Percentiles rank a stretch among this genome's conserved stretches.
Conservation (phyloP, 2,329 filamentous ascomycete species). For the Teratosphaeria destructans region DNA sequence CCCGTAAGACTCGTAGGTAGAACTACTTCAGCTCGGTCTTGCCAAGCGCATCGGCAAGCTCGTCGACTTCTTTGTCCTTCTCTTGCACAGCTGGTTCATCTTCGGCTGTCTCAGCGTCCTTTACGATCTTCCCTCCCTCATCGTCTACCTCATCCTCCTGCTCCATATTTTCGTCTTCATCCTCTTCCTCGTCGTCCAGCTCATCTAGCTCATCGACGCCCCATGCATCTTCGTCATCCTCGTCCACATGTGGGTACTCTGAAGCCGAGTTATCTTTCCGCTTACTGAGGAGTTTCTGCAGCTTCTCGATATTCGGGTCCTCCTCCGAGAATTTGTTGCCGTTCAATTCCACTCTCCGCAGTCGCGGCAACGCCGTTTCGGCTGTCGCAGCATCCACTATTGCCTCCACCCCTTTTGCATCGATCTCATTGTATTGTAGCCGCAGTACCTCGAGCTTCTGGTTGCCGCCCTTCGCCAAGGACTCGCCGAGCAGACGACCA, state of each 20-base stretch:
- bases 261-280: constrained; percentile 37
- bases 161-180: constrained; percentile 45
- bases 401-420: constrained; percentile 59
- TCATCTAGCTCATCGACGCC: constrained; percentile 79
- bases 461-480: constrained; percentile 67
- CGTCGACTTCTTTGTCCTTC: constrained; percentile 70
- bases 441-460: constrained; percentile 68
- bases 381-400: constrained; percentile 59
- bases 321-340: constrained; percentile 92
- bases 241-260: constrained; percentile 44
- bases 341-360: constrained; percentile 86
- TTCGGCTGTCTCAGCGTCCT: constrained; percentile 62
- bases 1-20: not conserved
- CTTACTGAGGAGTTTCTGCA: constrained; percentile 58
- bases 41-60: constrained; percentile 61
- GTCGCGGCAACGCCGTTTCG: constrained; percentile 50
- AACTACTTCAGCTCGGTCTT: constrained; percentile 47
- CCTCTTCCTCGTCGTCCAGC: constrained; percentile 56
- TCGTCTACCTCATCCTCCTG: constrained; percentile 54
- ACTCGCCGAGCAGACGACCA: constrained; percentile 59
- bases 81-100: constrained; percentile 61
- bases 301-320: constrained; percentile 56
- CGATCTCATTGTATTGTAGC: constrained; percentile 92
- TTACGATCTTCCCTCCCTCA: constrained; percentile 53
- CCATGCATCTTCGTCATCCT: constrained; percentile 70